Evolutionary conservation across 2,329 filamentous ascomycete genomes (phyloP).

Genomic region (Cladorrhinum sp.): DNA sequence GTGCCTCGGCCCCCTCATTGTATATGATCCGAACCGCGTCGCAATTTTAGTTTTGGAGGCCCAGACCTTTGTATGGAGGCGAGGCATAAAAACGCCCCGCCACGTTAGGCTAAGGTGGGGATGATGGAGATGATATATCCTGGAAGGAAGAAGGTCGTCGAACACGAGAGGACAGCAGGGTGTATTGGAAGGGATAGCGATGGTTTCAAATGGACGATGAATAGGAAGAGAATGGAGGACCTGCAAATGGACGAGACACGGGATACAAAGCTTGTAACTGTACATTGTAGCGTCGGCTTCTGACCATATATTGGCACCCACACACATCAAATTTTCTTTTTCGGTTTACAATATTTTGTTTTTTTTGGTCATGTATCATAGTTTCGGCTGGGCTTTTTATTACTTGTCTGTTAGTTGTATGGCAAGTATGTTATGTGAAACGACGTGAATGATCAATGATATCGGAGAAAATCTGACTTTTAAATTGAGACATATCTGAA

Average conservation of each 20-base stretch:
- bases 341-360: not conserved
- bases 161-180: no score
- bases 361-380: not conserved
- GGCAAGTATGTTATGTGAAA: not conserved
- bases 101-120: not conserved
- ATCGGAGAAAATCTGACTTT: no score
- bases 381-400: not conserved
- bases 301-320: not conserved
- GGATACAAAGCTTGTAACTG: not conserved
- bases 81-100: not conserved
- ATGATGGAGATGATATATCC: not conserved
- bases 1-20: not conserved
- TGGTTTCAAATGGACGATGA: not conserved
- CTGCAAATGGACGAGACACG: not conserved
- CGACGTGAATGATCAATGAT: not conserved
- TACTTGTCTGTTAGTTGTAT: not conserved
- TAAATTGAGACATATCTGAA: no score
- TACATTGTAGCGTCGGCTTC: not conserved
- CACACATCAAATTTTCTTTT: not conserved
- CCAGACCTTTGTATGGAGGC: not conserved
- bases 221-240: not conserved
- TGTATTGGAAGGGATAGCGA: not conserved
- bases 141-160: not conserved
- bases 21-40: constrained; percentile 8
- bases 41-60: not conserved